Base-by-base conservation (phyloP, 2,329 filamentous ascomycete species). In the Penicillium sp. region DNA sequence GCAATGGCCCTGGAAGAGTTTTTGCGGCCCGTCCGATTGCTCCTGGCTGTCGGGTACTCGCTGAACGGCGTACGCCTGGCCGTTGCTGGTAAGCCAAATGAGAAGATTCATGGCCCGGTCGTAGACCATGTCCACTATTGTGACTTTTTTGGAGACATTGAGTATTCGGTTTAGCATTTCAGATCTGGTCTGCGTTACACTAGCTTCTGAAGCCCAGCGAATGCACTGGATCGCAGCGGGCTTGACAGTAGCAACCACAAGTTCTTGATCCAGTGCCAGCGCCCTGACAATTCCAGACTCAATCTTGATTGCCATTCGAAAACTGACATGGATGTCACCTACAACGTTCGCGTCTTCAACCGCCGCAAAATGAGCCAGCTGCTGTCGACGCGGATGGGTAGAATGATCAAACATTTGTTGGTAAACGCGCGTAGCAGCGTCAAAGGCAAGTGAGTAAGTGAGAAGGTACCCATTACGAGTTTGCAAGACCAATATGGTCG, bases 161-260 rank as follows among this genome's bases (percentile, higher is more conserved):
- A 80, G 73, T 83, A 96, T 95, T 46, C 87, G 85, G 61, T 84
- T 90, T 52, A 97, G 73, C 6, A 97, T 77, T 68, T 97, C 90
- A 1, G 93, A 96, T 57, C 83, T 90, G 3, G 90, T 96, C 69
- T 97, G 91, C 52, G 80, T 85, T 18, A 88, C 87, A 32, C 78
- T 80, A 55, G 79, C 85, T 65, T 95, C 90, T 1, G 90, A 87
- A 0, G 85, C 86, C 93, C 93, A 98, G 49, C 87, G 83, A 58
- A 98, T 97, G 70, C 90, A 96, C 68, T 98, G 93, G 12, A 97
- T 83, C n/a, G 93, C 91, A 0, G 90, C 85, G 3, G 93, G 93
- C 63, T 93, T 95, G 48, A 82, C 78, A 0, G 93, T 98, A 4
- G 93, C 88, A 45, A 98, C 90, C 24, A 97, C 78, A 36, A 98